Evolutionary conservation across 495 filamentous ascomycete species (phyloP).

Genomic region (Neurospora sp.): DNA sequence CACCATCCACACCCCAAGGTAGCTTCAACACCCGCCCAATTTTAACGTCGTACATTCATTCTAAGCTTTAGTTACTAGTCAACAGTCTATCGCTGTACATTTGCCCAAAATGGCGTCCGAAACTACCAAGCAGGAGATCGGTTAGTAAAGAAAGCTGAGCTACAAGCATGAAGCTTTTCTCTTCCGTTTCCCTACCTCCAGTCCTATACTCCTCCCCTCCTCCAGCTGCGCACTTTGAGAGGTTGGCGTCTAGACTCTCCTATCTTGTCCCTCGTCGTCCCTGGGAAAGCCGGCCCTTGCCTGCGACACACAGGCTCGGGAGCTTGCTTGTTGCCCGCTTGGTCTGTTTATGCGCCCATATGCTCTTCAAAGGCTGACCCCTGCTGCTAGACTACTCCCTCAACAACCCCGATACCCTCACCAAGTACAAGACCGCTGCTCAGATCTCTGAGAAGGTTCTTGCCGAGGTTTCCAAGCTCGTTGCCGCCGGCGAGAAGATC

Average conservation of each 20-base stretch:
- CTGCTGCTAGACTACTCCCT: constrained; percentile 69
- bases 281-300: neutral
- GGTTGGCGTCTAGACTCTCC: neutral
- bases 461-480: constrained; percentile 72
- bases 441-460: constrained; percentile 92
- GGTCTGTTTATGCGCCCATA: neutral
- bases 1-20: neutral
- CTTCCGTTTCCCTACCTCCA: neutral
- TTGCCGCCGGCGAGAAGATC: constrained; percentile 80
- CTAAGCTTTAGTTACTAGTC: neutral
- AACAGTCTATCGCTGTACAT: constrained; percentile 2
- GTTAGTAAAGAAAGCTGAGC: constrained; percentile 21
- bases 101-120: constrained; percentile 26
- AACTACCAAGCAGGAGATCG: constrained; percentile 23
- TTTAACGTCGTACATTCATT: neutral
- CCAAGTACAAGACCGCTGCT: constrained; percentile 96
- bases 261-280: neutral
- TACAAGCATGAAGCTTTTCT: neutral
- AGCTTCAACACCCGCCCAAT: neutral
- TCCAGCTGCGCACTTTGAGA: neutral
- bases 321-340: neutral
- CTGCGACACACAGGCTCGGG: neutral
- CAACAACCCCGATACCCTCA: constrained; percentile 92
- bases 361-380: constrained; percentile 5
- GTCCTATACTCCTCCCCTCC: neutral